These are phyloP conservation scores for Jimgerdemannia lactiflua DNA, from an alignment of 192 early-diverging fungal species.

Conservation along the genomic window DNA sequence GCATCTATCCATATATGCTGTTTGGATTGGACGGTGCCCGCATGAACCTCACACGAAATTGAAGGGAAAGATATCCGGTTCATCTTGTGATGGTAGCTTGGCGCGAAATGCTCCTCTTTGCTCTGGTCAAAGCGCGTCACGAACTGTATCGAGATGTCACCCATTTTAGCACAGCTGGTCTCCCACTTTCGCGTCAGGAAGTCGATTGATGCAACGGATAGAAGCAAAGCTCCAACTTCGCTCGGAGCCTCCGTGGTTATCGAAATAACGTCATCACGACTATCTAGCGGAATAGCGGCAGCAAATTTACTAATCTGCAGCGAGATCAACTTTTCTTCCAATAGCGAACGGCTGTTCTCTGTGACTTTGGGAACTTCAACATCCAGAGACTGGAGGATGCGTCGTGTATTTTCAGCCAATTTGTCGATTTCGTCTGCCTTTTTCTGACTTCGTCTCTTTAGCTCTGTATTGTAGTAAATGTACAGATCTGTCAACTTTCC, in stretches of 20 bases:
- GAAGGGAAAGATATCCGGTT: conserved; percentile 49
- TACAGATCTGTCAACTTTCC: conserved; percentile 60
- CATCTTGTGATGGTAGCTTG: conserved; percentile 47
- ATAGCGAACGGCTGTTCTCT: conserved; percentile 48
- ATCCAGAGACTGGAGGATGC: conserved; percentile 63
- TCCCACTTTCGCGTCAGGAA: conserved; percentile 59
- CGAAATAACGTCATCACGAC: conserved; percentile 24
- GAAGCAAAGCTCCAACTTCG: conserved; percentile 54
- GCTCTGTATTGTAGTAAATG: conserved; percentile 63
- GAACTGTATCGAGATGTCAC: conserved; percentile 65
- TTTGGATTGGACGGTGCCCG: conserved; percentile 32
- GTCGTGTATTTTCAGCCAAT: conserved; percentile 62
- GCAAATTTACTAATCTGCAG: conserved; percentile 55
- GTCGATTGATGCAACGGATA: conserved; percentile 55
- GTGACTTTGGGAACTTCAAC: conserved; percentile 47
- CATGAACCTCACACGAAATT: conserved; percentile 50
- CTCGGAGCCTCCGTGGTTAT: not conserved
- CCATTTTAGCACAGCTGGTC: conserved; percentile 49
- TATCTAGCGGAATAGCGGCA: conserved; percentile 58
- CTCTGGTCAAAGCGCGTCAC: conserved; percentile 59
- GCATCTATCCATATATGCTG: conserved; percentile 45
- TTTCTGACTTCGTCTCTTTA: conserved; percentile 52
- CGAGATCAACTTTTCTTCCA: conserved; percentile 47
- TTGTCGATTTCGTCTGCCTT: conserved; percentile 56
- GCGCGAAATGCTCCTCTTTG: conserved; percentile 55